Percentiles rank a stretch among this genome's conserved stretches.
phyloP scores from a whole-genome alignment of 129 eudicot species.

The Dittrichia graveolens region DNA sequence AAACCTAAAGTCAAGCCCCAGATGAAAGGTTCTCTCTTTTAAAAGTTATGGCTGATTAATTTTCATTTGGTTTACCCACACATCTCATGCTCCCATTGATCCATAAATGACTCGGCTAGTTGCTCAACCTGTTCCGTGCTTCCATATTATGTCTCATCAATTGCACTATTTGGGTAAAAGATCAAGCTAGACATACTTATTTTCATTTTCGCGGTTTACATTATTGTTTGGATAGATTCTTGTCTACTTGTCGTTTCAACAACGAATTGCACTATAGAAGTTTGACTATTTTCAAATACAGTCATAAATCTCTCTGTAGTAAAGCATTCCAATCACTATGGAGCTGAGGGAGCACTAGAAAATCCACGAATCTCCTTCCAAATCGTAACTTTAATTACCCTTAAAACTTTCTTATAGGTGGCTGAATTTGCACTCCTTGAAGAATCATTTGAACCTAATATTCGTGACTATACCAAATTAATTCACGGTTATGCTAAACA shows the following conservation, averaged over 20 bases:
- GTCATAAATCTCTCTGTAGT: no score
- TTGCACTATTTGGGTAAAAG: background rate
- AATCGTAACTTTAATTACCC: background rate
- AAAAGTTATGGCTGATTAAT: no score
- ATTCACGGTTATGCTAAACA: conserved; percentile 79
- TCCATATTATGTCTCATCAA: background rate
- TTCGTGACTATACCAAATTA: conserved; percentile 89
- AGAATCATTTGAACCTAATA: conserved; percentile 83
- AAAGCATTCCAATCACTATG: background rate
- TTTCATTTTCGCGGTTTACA: background rate
- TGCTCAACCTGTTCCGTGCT: no score
- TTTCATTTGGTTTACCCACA: no score
- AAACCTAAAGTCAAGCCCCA: no score
- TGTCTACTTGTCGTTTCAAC: background rate
- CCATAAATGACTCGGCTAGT: no score
- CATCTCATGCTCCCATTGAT: no score
- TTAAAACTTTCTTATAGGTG: conserved; percentile 45
- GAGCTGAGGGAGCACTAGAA: background rate
- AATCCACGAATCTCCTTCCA: background rate
- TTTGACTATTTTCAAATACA: background rate
- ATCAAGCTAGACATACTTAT: background rate
- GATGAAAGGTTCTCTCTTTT: no score
- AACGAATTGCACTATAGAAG: background rate
- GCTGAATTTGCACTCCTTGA: conserved; percentile 66
- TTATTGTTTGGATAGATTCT: background rate